Evolutionary conservation across 371 early-diverging fungal species (phyloP).

Genomic region (Fennellomyces sp.): DNA sequence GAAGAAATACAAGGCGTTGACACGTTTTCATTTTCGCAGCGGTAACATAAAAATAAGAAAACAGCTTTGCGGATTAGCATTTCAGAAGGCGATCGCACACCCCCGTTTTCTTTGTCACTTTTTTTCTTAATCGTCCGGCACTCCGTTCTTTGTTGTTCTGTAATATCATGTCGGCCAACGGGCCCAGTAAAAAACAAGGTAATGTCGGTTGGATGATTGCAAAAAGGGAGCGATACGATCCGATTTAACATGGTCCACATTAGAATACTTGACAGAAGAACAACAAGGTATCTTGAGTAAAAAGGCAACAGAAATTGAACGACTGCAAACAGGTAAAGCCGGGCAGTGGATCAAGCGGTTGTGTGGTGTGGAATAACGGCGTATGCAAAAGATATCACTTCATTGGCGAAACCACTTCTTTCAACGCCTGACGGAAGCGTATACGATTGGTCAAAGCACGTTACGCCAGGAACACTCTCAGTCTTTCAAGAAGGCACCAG

Average conservation of each 20-base stretch:
- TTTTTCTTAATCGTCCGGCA: no score
- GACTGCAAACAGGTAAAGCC: slow-evolving; percentile 37
- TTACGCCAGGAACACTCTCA: slow-evolving; percentile 43
- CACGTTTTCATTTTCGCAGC: no score
- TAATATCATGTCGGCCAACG: slow-evolving; percentile 5
- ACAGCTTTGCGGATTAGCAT: no score
- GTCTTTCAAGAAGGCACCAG: slow-evolving; percentile 45
- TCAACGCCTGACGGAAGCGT: slow-evolving; percentile 14
- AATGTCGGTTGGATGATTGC: not conserved
- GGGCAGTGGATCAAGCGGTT: not conserved
- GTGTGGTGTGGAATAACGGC: not conserved
- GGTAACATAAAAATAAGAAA: no score
- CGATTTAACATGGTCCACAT: no score
- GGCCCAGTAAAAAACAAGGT: slow-evolving; percentile 9
- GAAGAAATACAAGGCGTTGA: no score
- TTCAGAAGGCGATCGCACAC: no score
- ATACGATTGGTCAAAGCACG: slow-evolving; percentile 40
- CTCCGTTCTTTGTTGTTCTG: not conserved
- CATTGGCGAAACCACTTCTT: slow-evolving; percentile 35
- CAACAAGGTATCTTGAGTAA: slow-evolving; percentile 39
- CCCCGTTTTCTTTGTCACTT: no score
- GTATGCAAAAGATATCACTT: slow-evolving; percentile 32
- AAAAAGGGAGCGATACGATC: not conserved
- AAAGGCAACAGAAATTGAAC: slow-evolving; percentile 45
- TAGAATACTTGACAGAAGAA: slow-evolving; percentile 44